Evolutionary conservation across 768 basidiomycete species (phyloP), one percentile per base, ranked within the genome.

Genomic region (Podaxis carcinomalis): DNA sequence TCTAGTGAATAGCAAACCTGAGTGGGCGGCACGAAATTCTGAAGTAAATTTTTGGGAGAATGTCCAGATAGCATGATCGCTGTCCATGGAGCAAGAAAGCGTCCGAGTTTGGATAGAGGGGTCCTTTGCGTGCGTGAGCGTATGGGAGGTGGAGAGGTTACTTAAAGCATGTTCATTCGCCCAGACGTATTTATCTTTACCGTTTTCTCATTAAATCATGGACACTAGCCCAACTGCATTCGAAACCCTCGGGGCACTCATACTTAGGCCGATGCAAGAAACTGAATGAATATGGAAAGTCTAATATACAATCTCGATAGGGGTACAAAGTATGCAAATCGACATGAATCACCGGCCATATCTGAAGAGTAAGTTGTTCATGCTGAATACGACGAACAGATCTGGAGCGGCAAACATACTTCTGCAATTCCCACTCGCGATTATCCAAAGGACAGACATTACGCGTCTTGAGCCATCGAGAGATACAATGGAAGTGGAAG

Each of bases 401-500:
- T 52, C 23, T 28, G n/a, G 40, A 40, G 53, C 19, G 57, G 16
- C 19, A 4, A n/a, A 80, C 90, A 65, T 74, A 95, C 93, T 95
- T 95, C 76, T 97, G 94, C 71, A 97, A 74, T 70, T 97, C 94
- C 94, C 94, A 97, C 72, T 97, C 94, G 69, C 95, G 85, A 75
- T 97, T 97, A 74, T 96, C 95, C 62, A 96, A 74, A 3, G 94
- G 94, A 73, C 94, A 96, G 32, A 95, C 94, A 68, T 96, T 95
- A 65, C 94, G 83, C 21, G 97, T 98, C 83, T 98, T 99, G 64
- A 99, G 82, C 97, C 97, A 99, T 49, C 97, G 87, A 7, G 95
- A 96, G 73, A 99, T 99, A 75, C 96, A 99, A 74, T 98, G 96
- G 78, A 98, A 99, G 78, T 99, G 96, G 83, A 99, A 99, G 3